These are phyloP conservation scores for Larix sibirica DNA, from an alignment of 83 land plant genomes.

Conservation along the genomic window DNA sequence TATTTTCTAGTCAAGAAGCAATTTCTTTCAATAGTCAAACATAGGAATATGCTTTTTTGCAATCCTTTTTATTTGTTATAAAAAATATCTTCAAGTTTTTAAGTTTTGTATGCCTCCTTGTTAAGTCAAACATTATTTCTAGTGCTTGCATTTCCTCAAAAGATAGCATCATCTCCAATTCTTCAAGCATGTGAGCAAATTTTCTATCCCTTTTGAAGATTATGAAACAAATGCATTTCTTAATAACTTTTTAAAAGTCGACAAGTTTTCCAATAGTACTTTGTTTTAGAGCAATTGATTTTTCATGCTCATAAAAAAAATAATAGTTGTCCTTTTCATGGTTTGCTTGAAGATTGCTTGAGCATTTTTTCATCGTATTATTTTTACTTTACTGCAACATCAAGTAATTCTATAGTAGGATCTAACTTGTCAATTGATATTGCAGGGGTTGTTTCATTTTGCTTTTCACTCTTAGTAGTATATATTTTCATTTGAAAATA, in stretches of 20 bases:
- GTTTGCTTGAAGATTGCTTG: slow-evolving; percentile 55
- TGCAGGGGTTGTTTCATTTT: slow-evolving; percentile 24
- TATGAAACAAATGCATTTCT: slow-evolving; percentile 73
- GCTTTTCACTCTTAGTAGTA: slow-evolving; percentile 67
- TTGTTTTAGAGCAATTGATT: slow-evolving; percentile 44
- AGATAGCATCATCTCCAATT: slow-evolving; percentile 78
- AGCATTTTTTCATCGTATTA: slow-evolving; percentile 79
- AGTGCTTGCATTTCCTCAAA: slow-evolving; percentile 63
- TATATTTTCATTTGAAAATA: slow-evolving; percentile 56
- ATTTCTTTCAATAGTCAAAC: too few relatives aligned
- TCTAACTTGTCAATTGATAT: slow-evolving; percentile 24
- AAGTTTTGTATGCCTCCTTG: slow-evolving; percentile 72
- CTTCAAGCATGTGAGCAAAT: slow-evolving; percentile 52
- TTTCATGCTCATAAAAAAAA: slow-evolving; percentile 30
- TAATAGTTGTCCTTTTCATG: slow-evolving; percentile 25
- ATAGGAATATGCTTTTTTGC: too few relatives aligned
- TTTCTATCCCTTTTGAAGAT: slow-evolving; percentile 86
- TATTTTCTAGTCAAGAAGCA: too few relatives aligned
- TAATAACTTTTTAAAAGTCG: slow-evolving; percentile 14
- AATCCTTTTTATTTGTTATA: too few relatives aligned
- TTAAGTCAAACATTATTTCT: slow-evolving; percentile 52
- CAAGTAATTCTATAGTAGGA: slow-evolving; percentile 35
- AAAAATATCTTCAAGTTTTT: slow-evolving; percentile 49
- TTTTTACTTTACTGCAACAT: slow-evolving; percentile 34
- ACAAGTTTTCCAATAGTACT: slow-evolving; percentile 51